These are phyloP conservation scores for Entophlyctis luteolus DNA, from an alignment of 192 early-diverging fungal species.

Conservation along the genomic window DNA sequence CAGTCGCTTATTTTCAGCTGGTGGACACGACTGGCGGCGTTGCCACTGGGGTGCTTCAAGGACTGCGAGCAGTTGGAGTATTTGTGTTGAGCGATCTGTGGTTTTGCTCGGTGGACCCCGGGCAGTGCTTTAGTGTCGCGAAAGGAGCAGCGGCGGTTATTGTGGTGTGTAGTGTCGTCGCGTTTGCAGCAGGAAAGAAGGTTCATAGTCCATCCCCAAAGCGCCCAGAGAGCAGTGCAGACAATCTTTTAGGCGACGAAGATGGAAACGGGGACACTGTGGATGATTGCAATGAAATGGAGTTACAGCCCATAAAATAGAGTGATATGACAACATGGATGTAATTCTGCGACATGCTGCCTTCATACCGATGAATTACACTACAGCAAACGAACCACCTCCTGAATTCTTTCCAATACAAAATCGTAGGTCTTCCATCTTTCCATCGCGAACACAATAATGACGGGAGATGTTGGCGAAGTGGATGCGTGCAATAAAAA, in stretches of 20 bases:
- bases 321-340: too few species aligned
- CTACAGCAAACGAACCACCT: too few species aligned
- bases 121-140: constrained; percentile 37
- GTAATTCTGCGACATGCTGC: too few species aligned
- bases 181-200: constrained; percentile 43
- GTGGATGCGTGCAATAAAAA: too few species aligned
- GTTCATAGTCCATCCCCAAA: neutral
- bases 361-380: too few species aligned
- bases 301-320: too few species aligned
- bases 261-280: too few species aligned
- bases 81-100: constrained; percentile 40
- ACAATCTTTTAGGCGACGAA: neutral
- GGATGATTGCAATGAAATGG: too few species aligned
- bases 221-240: neutral
- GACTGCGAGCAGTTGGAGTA: constrained; percentile 43
- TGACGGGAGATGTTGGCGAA: too few species aligned
- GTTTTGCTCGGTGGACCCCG: constrained; percentile 36
- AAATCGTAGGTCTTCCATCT: too few species aligned
- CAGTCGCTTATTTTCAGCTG: constrained; percentile 44
- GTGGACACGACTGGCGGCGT: constrained; percentile 45
- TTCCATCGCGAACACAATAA: too few species aligned
- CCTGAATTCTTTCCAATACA: too few species aligned
- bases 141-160: constrained; percentile 42
- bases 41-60: constrained; percentile 49
- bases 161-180: constrained; percentile 41